Evolutionary conservation across 148 eudicot species (phyloP), one percentile per base, ranked within the genome.

Genomic region (Limonium bicolor): DNA sequence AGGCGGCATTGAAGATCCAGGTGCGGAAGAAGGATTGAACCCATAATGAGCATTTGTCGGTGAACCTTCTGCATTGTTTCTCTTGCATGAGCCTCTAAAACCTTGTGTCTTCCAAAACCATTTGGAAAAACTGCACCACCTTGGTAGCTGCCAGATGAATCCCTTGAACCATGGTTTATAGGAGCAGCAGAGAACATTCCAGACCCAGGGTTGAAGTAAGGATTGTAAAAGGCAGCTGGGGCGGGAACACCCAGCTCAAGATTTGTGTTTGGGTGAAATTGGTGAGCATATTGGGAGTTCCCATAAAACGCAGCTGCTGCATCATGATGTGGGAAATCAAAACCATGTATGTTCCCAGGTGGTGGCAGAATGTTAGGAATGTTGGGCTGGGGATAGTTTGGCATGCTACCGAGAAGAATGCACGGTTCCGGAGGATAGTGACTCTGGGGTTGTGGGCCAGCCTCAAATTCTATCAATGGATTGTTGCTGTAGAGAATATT

Each of bases 1-100:
- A 3, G 76, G 68, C 11, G 71, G 55, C 57, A 61, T 58, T 16
- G 80, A 67, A 13, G 23, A 24, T 52, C 78, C 74, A 60, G 94
- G 79, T 25, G 94, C 69, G 43, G 82, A 80, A 2, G 72, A 77
- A 31, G 67, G 50, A 46, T 64, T 48, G 53, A 70, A 64, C 33
- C 53, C 59, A 51, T 70, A 69, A 27, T 66, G 78, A 60, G 34
- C 45, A 58, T 59, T 71, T 46, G 58, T 59, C 2, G 61, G 62
- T 46, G 64, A 33, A 17, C 75, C 68, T 54, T 79, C 96, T 7
- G 77, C 64, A 44, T 51, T 71, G 58, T 88, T 88, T 58, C 81
- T 62, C 76, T 88, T 88, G 58, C 62, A 74, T 18, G 68, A 32
- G 38, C 66, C 78, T 65, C 75, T 46, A 12, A 51, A 34, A 46